Evolutionary conservation across 352 stramenopile species (phyloP), one percentile per base, ranked within the genome.

Genomic region (Phytophthora chlamydospora): DNA sequence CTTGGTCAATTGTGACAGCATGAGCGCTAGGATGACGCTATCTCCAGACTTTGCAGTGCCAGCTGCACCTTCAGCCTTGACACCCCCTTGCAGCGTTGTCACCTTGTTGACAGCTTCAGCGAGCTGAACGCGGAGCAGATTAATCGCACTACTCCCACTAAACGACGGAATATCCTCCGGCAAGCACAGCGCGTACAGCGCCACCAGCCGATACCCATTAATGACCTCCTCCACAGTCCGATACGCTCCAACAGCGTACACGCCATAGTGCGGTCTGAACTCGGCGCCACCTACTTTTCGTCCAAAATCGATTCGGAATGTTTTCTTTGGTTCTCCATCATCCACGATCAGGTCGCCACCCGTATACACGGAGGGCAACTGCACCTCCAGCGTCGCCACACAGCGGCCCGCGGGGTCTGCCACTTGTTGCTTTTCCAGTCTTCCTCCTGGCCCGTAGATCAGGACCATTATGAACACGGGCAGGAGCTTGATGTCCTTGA

Each of bases 131-230:
- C 38, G 12, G 13, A 43, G 38, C 6, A 43, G 19, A 16, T 43
- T 16, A 43, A 43, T 43, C 10, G 10, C 12, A 11, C 19, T 43
- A 10, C 38, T 16, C 3, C 10, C 5, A 17, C 3, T 9, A 52
- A 17, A 3, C 5, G 32, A 12, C 17, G 17, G 6, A 27, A 27
- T 27, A 4, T 8, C 42, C n/a, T 9, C 11, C 12, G 52, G 52
- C 52, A 61, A 32, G n/a, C 13, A 45, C 13, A 61, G 21, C 52
- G 52, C 46, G 41, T 61, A 61, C 5, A 61, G 4, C 6, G 46
- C 21, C 19, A 52, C 6, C 41, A 61, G 4, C 13, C 40, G 45
- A 12, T 40, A 51, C 11, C 52, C 52, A 39, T 34, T 51, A 10
- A 32, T 46, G 32, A 61, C 52, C 19, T 61, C 7, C 19, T 51